phyloP scores from a whole-genome alignment of 2,329 filamentous ascomycete genomes.

The Dothistroma pini region DNA sequence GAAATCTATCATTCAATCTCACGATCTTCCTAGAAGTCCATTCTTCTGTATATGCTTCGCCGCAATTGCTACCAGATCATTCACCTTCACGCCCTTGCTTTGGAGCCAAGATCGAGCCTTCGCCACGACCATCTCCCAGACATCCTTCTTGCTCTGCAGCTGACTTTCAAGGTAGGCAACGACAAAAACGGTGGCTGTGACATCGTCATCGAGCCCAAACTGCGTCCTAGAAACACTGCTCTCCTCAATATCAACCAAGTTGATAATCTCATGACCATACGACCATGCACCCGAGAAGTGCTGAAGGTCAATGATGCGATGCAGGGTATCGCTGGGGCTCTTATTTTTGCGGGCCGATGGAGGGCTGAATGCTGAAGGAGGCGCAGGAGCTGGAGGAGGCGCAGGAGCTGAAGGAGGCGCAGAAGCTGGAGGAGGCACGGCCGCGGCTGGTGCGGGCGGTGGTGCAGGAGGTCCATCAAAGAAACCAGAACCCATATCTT shows the following conservation, averaged over 20 bases:
- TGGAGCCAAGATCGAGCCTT: constrained; percentile 48
- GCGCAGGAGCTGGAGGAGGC: too few relatives aligned
- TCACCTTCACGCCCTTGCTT: background rate
- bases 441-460: too few relatives aligned
- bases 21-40: background rate
- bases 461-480: constrained; percentile 10
- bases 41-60: background rate
- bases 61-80: constrained; percentile 2
- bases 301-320: constrained; percentile 53
- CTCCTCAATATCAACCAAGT: constrained; percentile 18
- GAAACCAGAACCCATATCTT: constrained; percentile 22
- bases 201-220: constrained; percentile 15
- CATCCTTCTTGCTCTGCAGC: constrained; percentile 47
- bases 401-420: background rate
- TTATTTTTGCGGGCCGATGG: background rate
- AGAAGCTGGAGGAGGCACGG: background rate
- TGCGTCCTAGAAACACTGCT: constrained; percentile 3
- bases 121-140: constrained; percentile 62
- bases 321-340: constrained; percentile 28
- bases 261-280: constrained; percentile 33
- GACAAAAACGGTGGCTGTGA: constrained; percentile 42
- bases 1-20: too few relatives aligned
- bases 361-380: too few relatives aligned
- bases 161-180: constrained; percentile 50
- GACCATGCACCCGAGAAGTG: constrained; percentile 55